Evolutionary conservation across 371 early-diverging fungal genomes (phyloP).

Genomic region (Mortierella sp.): DNA sequence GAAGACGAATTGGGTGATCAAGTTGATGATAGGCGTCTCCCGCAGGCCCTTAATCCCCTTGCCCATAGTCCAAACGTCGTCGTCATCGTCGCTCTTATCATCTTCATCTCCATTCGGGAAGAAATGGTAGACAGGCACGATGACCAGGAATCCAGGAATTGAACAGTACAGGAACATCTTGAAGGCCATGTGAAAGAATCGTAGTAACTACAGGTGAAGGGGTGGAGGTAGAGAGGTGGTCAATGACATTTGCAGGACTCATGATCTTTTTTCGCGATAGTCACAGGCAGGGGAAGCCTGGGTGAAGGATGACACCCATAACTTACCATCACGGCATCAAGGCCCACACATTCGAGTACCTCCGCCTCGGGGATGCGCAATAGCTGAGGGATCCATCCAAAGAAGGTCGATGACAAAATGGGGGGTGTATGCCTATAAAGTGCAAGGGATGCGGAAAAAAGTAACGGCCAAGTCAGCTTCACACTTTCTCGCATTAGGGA

Average conservation of each 20-base stretch:
- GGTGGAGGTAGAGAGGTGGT: too few relatives aligned
- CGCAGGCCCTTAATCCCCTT: background rate
- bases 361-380: constrained; percentile 59
- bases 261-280: background rate
- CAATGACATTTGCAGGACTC: too few relatives aligned
- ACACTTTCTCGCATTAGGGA: background rate
- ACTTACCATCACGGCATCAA: constrained; percentile 70
- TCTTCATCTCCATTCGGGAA: constrained; percentile 4
- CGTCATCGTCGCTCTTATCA: background rate
- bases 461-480: background rate
- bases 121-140: constrained; percentile 58
- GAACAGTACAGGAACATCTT: constrained; percentile 56
- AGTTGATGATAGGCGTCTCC: constrained; percentile 32
- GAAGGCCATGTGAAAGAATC: constrained; percentile 61
- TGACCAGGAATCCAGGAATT: constrained; percentile 54
- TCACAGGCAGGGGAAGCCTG: background rate
- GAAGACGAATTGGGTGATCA: constrained; percentile 69
- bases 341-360: constrained; percentile 61
- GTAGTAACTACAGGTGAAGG: constrained; percentile 51
- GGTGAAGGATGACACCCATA: background rate
- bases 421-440: constrained; percentile 65
- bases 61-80: background rate
- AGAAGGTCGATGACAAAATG: constrained; percentile 60
- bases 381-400: constrained; percentile 72
- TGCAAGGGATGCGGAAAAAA: background rate